Percentiles rank a stretch among this genome's conserved stretches.
Evolutionary conservation across 352 stramenopile genomes (phyloP).

Genomic region (Globisporangium paddicum): DNA sequence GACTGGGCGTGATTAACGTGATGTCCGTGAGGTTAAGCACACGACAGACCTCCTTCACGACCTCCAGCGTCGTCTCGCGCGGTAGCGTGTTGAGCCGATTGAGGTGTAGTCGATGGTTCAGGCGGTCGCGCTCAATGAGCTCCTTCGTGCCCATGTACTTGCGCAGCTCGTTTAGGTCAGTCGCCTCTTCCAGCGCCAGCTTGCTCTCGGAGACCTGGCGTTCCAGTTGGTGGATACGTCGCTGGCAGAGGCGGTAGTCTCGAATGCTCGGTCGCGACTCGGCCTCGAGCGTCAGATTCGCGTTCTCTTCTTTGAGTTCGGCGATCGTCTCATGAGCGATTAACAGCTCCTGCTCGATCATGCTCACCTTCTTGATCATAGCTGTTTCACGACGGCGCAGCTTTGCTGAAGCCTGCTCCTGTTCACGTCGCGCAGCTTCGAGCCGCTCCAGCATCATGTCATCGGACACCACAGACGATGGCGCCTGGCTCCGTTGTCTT

Average conservation of each 20-base stretch:
- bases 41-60: conserved; percentile 82
- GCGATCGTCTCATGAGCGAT: conserved; percentile 51
- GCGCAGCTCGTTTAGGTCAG: conserved; percentile 69
- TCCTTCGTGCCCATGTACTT: conserved; percentile 83
- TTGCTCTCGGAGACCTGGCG: conserved; percentile 69
- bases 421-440: conserved; percentile 62
- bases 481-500: neutral
- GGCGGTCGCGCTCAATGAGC: conserved; percentile 66
- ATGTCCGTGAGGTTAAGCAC: conserved; percentile 81
- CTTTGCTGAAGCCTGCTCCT: conserved; percentile 58
- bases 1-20: conserved; percentile 67
- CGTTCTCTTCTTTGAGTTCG: conserved; percentile 78
- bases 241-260: conserved; percentile 68
- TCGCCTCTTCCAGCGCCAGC: conserved; percentile 68
- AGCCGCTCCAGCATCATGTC: conserved; percentile 73
- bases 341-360: conserved; percentile 72
- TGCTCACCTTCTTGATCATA: conserved; percentile 76
- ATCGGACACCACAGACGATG: conserved; percentile 37
- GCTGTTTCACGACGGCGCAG: conserved; percentile 57
- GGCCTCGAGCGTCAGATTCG: conserved; percentile 67
- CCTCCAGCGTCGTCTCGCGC: conserved; percentile 67
- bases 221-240: conserved; percentile 73
- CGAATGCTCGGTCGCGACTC: conserved; percentile 80
- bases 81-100: conserved; percentile 75
- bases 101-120: conserved; percentile 75